Evolutionary conservation across 2,329 filamentous ascomycete species (phyloP).

Genomic region (Plenodomus tracheiphilus): DNA sequence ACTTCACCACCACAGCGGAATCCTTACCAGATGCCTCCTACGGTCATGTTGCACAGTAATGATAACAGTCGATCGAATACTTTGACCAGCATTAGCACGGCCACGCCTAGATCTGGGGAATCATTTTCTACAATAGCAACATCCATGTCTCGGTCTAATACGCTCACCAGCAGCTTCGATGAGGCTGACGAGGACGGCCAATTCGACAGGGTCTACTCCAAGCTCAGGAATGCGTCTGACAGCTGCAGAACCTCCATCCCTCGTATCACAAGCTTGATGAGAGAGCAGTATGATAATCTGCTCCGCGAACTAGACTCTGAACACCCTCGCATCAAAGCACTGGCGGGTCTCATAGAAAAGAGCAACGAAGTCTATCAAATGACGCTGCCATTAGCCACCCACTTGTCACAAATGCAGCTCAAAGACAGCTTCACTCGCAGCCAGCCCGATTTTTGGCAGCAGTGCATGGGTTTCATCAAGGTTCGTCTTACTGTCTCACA

Average conservation of each 20-base stretch:
- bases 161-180: constrained; percentile 64
- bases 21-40: constrained; percentile 39
- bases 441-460: constrained; percentile 64
- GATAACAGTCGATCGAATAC: constrained; percentile 59
- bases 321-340: constrained; percentile 38
- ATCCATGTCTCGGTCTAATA: constrained; percentile 49
- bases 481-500: constrained; percentile 36
- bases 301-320: constrained; percentile 39
- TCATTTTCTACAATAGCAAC: constrained; percentile 67
- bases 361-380: constrained; percentile 72
- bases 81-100: constrained; percentile 51
- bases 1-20: constrained; percentile 40
- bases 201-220: constrained; percentile 82
- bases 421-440: constrained; percentile 78
- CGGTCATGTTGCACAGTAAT: constrained; percentile 50
- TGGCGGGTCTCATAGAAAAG: constrained; percentile 68
- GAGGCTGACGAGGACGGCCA: constrained; percentile 73
- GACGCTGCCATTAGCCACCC: constrained; percentile 70
- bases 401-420: constrained; percentile 78
- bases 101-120: constrained; percentile 81
- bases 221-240: constrained; percentile 73
- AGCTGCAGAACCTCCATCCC: constrained; percentile 74
- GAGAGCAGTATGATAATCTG: constrained; percentile 32
- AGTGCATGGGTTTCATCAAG: constrained; percentile 74
- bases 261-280: constrained; percentile 37